phyloP scores from a whole-genome alignment of 257 asterid genomes.

The Haberlea rhodopensis region DNA sequence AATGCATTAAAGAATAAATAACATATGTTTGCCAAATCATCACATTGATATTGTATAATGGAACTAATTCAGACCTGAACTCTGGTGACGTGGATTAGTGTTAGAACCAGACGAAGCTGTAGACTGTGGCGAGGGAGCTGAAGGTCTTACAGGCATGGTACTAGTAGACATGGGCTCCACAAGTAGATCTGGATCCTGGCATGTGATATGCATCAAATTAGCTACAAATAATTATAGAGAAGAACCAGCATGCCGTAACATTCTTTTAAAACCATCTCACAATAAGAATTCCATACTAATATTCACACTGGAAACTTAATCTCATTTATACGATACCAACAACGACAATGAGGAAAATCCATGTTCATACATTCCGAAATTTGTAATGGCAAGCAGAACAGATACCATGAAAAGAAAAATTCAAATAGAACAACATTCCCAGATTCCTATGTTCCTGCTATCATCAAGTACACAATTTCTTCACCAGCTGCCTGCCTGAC shows the following conservation, averaged over 20 bases:
- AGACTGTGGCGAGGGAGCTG: constrained; percentile 46
- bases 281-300: no score
- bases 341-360: background rate
- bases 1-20: no score
- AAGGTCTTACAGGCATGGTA: constrained; percentile 49
- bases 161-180: constrained; percentile 72
- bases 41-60: constrained; percentile 9
- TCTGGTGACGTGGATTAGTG: constrained; percentile 48
- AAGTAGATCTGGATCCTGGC: constrained; percentile 72
- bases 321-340: background rate
- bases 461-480: background rate
- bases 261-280: constrained; percentile 12
- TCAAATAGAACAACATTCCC: background rate
- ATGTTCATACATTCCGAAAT: background rate
- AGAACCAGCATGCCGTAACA: constrained; percentile 1
- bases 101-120: constrained; percentile 56
- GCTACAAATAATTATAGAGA: constrained; percentile 9
- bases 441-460: background rate
- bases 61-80: constrained; percentile 42
- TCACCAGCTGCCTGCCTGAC: background rate
- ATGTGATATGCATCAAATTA: constrained; percentile 16
- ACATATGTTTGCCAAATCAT: background rate
- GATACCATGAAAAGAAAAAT: background rate
- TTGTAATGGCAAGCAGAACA: constrained; percentile 1
- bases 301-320: background rate